phyloP scores from a whole-genome alignment of 495 filamentous ascomycete genomes.

The Penicillium daleae region DNA sequence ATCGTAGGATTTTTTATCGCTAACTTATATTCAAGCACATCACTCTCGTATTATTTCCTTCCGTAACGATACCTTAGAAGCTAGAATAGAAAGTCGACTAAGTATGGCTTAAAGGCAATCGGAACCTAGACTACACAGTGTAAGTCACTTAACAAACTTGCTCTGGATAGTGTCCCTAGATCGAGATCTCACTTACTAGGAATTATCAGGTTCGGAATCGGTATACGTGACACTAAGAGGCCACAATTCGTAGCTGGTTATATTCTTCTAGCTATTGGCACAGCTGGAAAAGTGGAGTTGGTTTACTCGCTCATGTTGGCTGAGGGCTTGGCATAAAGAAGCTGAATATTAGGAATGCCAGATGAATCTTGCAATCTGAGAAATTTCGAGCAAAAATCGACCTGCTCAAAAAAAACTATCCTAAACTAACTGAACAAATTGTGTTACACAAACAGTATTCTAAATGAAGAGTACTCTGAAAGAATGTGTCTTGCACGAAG shows the following conservation, averaged over 20 bases:
- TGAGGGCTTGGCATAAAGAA: too few species aligned
- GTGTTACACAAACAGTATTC: too few species aligned
- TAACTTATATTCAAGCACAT: slow-evolving; percentile 13
- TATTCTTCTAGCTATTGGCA: slow-evolving; percentile 22
- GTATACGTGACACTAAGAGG: slow-evolving; percentile 24
- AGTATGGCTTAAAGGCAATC: slow-evolving; percentile 22
- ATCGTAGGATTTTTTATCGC: not conserved
- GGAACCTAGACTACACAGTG: slow-evolving; percentile 22
- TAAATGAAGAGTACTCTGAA: too few species aligned
- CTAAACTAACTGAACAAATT: too few species aligned
- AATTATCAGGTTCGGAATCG: slow-evolving; percentile 25
- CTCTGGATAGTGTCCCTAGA: not conserved
- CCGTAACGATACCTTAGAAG: slow-evolving; percentile 12
- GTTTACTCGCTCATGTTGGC: too few species aligned
- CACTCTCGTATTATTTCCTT: slow-evolving; percentile 13
- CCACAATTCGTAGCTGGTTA: slow-evolving; percentile 25
- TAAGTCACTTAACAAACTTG: not conserved
- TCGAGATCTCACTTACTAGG: not conserved
- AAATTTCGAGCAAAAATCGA: too few species aligned
- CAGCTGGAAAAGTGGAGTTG: too few species aligned
- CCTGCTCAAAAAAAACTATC: too few species aligned
- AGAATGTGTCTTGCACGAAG: too few species aligned
- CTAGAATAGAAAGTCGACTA: slow-evolving; percentile 22
- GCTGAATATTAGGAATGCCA: too few species aligned
- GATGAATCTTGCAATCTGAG: too few species aligned